These are phyloP conservation scores for Rosa chinensis DNA, from an alignment of 306 rosid species.

Conservation along the genomic window DNA sequence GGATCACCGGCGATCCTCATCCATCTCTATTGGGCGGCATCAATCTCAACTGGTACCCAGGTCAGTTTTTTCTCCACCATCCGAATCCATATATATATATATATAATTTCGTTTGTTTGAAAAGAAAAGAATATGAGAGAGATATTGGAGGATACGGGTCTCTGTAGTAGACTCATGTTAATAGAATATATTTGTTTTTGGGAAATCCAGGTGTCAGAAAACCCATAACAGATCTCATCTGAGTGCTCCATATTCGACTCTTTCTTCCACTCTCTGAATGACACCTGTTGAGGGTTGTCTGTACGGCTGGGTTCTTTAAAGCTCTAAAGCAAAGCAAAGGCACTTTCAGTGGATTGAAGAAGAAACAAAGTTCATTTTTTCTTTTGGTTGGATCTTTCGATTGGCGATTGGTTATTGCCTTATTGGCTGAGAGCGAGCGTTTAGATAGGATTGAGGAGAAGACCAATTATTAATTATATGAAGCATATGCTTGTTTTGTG, in stretches of 20 bases:
- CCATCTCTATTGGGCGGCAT: background rate
- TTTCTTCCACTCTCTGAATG: slow-evolving; percentile 24
- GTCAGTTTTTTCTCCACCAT: slow-evolving; percentile 32
- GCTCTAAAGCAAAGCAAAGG: too few species aligned
- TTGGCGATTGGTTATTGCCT: too few species aligned
- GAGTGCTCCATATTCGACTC: slow-evolving; percentile 42
- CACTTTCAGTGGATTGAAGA: too few species aligned
- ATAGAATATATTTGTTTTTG: slow-evolving; percentile 25
- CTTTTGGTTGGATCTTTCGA: too few species aligned
- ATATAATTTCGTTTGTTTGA: background rate
- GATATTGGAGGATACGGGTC: slow-evolving; percentile 45
- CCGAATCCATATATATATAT: background rate
- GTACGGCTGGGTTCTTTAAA: slow-evolving; percentile 32
- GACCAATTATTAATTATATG: too few species aligned
- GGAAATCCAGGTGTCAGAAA: slow-evolving; percentile 53
- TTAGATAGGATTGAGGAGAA: too few species aligned
- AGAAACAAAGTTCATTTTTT: too few species aligned
- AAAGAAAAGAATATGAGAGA: background rate
- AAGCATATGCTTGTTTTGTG: too few species aligned
- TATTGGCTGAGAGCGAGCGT: too few species aligned
- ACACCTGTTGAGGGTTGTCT: slow-evolving; percentile 51
- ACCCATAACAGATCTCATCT: slow-evolving; percentile 38
- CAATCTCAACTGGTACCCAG: slow-evolving; percentile 29
- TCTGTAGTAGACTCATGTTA: slow-evolving; percentile 50
- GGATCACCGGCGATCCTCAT: slow-evolving; percentile 35